Evolutionary conservation across 2,329 filamentous ascomycete species (phyloP), one percentile per base, ranked within the genome.

Genomic region (Talaromyces sp.): DNA sequence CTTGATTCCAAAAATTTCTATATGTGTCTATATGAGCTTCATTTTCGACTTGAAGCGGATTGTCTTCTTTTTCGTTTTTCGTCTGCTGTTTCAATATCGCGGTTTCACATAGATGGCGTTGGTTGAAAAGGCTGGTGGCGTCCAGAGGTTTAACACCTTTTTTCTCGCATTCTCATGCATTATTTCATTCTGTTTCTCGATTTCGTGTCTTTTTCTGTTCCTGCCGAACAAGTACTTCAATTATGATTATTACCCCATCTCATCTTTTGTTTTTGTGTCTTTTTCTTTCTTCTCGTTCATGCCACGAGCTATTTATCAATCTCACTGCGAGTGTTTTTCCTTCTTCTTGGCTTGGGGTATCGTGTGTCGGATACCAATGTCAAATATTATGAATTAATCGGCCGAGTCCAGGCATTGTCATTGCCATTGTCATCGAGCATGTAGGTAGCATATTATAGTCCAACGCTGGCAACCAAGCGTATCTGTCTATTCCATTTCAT

Each of bases 81-180:
- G n/a, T 45, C 22, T 19, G 67, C 69, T 70, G 71, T 68, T 72
- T 38, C 69, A 70, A 71, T 68, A 70, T 70, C 70, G 70, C 67
- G 66, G 68, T 70, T 70, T 61, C 62, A 63, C 65, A 78, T 77
- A 77, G 74, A 77, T 74, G 74, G 75, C 74, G 77, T 77, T 73
- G 68, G 69, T 68, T 71, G 68, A 69, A 70, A 64, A 67, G 74
- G 74, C 72, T 72, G 72, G 68, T 62, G 74, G 75, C 73, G 74
- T 74, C 72, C 56, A 40, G 22, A 71, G 45, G 53, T 40, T 59
- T 34, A 17, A 56, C 38, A 61, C n/a, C 53, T 62, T 58, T 19
- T 19, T 19, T 36, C 40, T 65, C 43, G 56, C 49, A 56, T 67
- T 40, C 51, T 63, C 45, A 61, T 64, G 43, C 58, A 59, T 45